phyloP scores from a whole-genome alignment of 176 grass and related monocot species.

The Leersia perrieri region DNA sequence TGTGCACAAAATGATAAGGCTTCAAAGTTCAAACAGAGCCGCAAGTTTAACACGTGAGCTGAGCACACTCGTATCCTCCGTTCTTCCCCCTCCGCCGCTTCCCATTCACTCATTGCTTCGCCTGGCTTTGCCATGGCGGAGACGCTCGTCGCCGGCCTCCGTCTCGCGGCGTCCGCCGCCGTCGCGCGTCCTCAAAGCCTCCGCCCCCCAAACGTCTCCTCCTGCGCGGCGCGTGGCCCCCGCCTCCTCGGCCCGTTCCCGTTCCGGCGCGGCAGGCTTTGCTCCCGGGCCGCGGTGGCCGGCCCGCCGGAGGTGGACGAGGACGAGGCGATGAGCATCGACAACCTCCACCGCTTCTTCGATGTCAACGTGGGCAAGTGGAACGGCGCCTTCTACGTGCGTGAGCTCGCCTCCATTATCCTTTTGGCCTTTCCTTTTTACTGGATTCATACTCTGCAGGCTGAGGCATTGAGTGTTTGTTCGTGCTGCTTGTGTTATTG shows the following conservation, averaged over 20 bases:
- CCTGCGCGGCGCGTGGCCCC: background rate
- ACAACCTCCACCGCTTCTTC: slow-evolving; percentile 68
- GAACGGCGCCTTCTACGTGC: slow-evolving; percentile 75
- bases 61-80: background rate
- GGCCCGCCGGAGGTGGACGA: slow-evolving; percentile 45
- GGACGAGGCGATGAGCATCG: slow-evolving; percentile 71
- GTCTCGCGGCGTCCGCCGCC: background rate
- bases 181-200: background rate
- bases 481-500: background rate
- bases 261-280: slow-evolving; percentile 11
- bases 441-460: background rate
- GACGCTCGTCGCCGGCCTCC: slow-evolving; percentile 37
- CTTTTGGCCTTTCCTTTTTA: background rate
- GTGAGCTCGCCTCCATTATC: background rate
- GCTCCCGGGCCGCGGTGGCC: slow-evolving; percentile 41
- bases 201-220: background rate
- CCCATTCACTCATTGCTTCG: too few species aligned
- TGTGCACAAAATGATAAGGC: slow-evolving; percentile 39
- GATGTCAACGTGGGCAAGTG: slow-evolving; percentile 83
- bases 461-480: background rate
- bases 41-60: background rate
- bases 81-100: background rate
- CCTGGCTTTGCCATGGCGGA: slow-evolving; percentile 55
- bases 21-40: slow-evolving; percentile 29
- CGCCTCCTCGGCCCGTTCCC: slow-evolving; percentile 19